Evolutionary conservation across 2,329 filamentous ascomycete species (phyloP).

Genomic region (Diaporthe batatas): DNA sequence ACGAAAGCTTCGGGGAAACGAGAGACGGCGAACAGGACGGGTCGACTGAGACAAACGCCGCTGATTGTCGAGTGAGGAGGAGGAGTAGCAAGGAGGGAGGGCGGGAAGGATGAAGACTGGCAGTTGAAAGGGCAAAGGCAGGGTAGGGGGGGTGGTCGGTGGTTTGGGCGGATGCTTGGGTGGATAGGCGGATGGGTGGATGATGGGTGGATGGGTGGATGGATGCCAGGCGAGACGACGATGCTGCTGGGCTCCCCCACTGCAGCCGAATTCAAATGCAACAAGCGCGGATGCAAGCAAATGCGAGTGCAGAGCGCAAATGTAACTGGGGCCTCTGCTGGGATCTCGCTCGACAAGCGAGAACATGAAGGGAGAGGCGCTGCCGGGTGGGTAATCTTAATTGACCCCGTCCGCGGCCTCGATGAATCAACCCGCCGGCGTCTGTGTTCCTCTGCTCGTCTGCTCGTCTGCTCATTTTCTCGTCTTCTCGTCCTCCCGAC

Average conservation of each 20-base stretch:
- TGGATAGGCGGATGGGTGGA: background rate
- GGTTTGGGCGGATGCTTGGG: background rate
- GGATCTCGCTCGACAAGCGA: slow-evolving; percentile 33
- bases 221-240: slow-evolving; percentile 20
- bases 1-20: slow-evolving; percentile 18
- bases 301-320: slow-evolving; percentile 23
- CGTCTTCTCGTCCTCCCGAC: background rate
- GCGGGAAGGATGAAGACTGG: slow-evolving; percentile 15
- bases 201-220: no score
- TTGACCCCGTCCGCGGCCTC: slow-evolving; percentile 35
- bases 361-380: slow-evolving; percentile 32
- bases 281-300: slow-evolving; percentile 7
- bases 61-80: slow-evolving; percentile 25
- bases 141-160: slow-evolving; percentile 5
- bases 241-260: slow-evolving; percentile 12
- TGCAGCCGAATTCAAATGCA: slow-evolving; percentile 17
- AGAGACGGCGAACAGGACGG: slow-evolving; percentile 33
- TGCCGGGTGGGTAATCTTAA: slow-evolving; percentile 31
- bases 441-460: slow-evolving; percentile 28
- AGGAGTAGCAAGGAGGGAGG: background rate
- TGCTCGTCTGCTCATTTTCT: background rate
- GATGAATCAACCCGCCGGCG: slow-evolving; percentile 31
- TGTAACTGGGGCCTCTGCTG: slow-evolving; percentile 31
- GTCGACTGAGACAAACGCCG: slow-evolving; percentile 32
- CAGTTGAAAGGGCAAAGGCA: slow-evolving; percentile 5